Base-by-base conservation (phyloP, 805 yeast genomes). In the Yamadazyma akitaensis region DNA sequence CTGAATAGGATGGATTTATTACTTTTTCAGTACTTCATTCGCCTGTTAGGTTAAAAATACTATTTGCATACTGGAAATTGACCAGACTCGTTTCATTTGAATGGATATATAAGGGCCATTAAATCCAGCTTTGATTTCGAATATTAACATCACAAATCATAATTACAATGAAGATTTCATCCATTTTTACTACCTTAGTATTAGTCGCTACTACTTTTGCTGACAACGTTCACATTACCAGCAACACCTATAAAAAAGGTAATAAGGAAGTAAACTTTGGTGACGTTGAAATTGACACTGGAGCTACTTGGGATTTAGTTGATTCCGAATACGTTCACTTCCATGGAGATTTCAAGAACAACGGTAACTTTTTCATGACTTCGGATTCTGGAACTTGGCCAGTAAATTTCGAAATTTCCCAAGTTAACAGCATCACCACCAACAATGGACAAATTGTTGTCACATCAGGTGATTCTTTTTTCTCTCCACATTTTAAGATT, bases 301-400 rank as follows among this genome's bases (percentile, higher is more conserved):
- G 61, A 32, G 61, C 51, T 9, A 58, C 53, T 41, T 63, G 57
- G 52, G 55, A 65, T 13, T 53, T 63, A 21, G 50, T 59, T 24
- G 52, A 57, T 40, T 53, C 57, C 36, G 49, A 54, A 13, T 26
- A 51, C 19, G 53, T 58, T 12, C 50, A 48, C 11, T 44, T 63
- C 21, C 50, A 53, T 38, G 67, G 66, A 32, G 42, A 44, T 24
- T 49, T 63, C 19, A 34, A 48, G 31, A 47, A 47, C 24, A 44
- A 56, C 14, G 65, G 64, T 42, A 56, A 53, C 8, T 49, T 60
- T 18, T 64, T 53, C 28, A 49, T 61, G n/a, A 48, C 59, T 12
- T 44, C 59, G 12, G 32, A 52, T n/a, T 37, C 46, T 11, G 40
- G 42, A 12, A 36, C 44, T 2, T 32, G 48, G 40, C 53, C 54